These are phyloP conservation scores for Boletus huronensis DNA, from an alignment of 768 basidiomycete species.

Conservation along the genomic window DNA sequence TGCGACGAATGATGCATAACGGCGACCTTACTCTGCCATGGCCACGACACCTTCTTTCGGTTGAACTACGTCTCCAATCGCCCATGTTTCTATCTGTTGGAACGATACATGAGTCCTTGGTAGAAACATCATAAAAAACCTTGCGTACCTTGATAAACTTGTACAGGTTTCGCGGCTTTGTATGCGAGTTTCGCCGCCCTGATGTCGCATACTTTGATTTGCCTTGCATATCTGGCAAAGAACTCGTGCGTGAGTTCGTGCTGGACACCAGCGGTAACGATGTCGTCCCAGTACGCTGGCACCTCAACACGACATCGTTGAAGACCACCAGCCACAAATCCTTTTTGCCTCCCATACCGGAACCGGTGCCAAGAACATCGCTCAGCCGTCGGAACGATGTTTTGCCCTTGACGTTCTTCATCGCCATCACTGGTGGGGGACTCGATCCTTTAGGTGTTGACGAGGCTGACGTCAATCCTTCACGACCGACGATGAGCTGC, in stretches of 20 bases:
- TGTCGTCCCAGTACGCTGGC: conserved; percentile 87
- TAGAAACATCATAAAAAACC: conserved; percentile 2
- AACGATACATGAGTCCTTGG: conserved; percentile 4
- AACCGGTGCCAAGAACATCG: conserved; percentile 70
- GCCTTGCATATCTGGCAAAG: conserved; percentile 79
- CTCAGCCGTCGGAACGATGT: conserved; percentile 86
- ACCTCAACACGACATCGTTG: conserved; percentile 92
- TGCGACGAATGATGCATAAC: neutral
- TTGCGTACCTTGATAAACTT: conserved; percentile 79
- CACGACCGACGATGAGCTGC: conserved; percentile 41
- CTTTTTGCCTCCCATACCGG: conserved; percentile 63
- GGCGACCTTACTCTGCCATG: conserved; percentile 79
- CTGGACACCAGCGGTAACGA: conserved; percentile 71
- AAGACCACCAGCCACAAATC: conserved; percentile 95
- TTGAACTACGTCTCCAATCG: conserved; percentile 70
- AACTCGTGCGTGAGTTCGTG: conserved; percentile 66
- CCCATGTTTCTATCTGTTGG: conserved; percentile 83
- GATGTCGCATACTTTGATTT: conserved; percentile 83
- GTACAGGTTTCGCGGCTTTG: conserved; percentile 88
- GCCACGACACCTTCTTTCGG: conserved; percentile 78
- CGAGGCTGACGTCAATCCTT: conserved; percentile 18
- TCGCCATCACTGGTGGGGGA: conserved; percentile 34
- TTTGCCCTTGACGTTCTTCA: conserved; percentile 71
- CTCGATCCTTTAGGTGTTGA: conserved; percentile 28
- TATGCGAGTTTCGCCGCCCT: conserved; percentile 69